A percentile compares a stretch with the other conserved stretches of the same genome.
Evolutionary conservation across 805 yeast species (phyloP).

Genomic region (Schwanniomyces yamadae): DNA sequence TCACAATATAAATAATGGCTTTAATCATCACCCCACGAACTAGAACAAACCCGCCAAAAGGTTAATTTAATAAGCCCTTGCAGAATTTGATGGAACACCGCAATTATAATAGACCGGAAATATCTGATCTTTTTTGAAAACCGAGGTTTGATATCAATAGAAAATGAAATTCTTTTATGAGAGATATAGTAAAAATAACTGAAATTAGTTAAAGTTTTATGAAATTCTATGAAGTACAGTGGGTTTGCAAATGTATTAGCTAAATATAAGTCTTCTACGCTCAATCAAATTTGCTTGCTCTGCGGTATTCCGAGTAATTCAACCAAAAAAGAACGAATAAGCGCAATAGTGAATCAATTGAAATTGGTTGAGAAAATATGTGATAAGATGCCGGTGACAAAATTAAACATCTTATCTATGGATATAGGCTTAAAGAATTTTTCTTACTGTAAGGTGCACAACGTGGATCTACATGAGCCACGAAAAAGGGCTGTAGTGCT

Average conservation of each 20-base stretch:
- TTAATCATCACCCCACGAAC: too few relatives aligned
- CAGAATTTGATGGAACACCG: too few relatives aligned
- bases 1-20: too few relatives aligned
- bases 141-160: too few relatives aligned
- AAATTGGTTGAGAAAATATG: constrained; percentile 1
- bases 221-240: neutral
- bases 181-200: too few relatives aligned
- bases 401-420: constrained; percentile 23
- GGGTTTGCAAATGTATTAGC: constrained; percentile 2
- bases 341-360: constrained; percentile 11
- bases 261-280: constrained; percentile 8
- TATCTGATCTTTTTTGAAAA: too few relatives aligned
- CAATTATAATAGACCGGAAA: too few relatives aligned
- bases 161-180: too few relatives aligned
- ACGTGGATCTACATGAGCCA: neutral
- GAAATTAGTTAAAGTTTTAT: too few relatives aligned
- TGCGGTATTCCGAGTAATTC: constrained; percentile 21
- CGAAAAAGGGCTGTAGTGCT: neutral
- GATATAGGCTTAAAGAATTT: constrained; percentile 45
- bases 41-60: too few relatives aligned
- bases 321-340: constrained; percentile 15
- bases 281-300: constrained; percentile 14
- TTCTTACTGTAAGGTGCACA: constrained; percentile 28
- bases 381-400: constrained; percentile 2
- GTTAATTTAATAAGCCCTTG: too few relatives aligned